Evolutionary conservation across 2,329 filamentous ascomycete species (phyloP), one percentile per base, ranked within the genome.

Genomic region (Aspergillus persii): DNA sequence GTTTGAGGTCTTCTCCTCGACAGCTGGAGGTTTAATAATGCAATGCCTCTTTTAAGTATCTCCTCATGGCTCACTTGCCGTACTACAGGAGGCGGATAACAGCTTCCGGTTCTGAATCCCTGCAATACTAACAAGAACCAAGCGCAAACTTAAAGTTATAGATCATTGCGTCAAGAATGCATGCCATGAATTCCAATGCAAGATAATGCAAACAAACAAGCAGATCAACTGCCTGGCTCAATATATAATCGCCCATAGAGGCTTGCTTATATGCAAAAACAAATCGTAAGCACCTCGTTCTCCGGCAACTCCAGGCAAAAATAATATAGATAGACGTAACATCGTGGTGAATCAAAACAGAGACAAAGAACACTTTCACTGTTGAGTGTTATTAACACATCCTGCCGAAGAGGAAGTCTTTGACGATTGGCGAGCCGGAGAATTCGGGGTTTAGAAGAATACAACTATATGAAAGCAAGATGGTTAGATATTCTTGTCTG

Each of bases 371-470:
- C 47, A 36, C 9, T 33, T 27, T 55, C 44, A 41, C 27, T 8
- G 12, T 5, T 33, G 7, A 47, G 18, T 23, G 18, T 8, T 4
- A 29, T 58, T 63, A 74, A 46, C 66, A 73, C 44, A 71, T 66
- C 31, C 72, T 67, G 26, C 72, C 71, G 73, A 96, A 95, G 53
- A 97, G 82, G 72, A 97, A 97, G 59, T 96, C 92, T 72, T 95
- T 96, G 48, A 96, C 81, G 2, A 96, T 86, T 0, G 92, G 91
- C n/a, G 91, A 95, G 9, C 90, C 90, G 36, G 92, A 91, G 71
- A 97, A 97, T 74, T 97, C 92, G 0, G 94, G 94, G 74, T 97
- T 97, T 31, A 97, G 79, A 65, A 98, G 78, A 61, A 97, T 88
- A 77, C 93, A 97, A 72, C 92, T 96, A 49, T 7, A 29, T 1